Base-by-base conservation (phyloP, 116 monocot species). In the Papilionanthe hybrid region DNA sequence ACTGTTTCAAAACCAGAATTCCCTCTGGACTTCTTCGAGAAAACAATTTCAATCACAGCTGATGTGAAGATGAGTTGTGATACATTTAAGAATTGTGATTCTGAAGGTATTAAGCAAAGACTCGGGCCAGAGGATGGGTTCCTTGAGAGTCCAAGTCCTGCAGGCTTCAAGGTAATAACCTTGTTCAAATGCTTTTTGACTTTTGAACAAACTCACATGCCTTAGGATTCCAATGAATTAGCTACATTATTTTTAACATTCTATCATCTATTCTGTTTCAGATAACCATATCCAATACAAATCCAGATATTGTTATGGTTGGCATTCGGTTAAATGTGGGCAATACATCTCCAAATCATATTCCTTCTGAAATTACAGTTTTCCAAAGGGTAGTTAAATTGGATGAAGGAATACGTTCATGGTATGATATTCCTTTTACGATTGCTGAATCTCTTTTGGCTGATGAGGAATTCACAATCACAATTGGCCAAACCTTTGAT, bases 21-120 rank as follows among this genome's bases (percentile, higher is more conserved):
- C 82, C 98, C 98, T n/a, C 91, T 99, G 78, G 98, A 95, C 77
- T 99, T 93, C 82, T 99, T 99, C 90, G 98, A 99, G 72, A 99
- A 91, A 80, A 91, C 98, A 19, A 89, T 82, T 57, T 99, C 94
- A 82, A 93, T 99, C 81, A 93, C 98, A 27, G 55, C 82, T 63
- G 95, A 93, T 78, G 89, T 93, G 41, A 95, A 89, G 76, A 69
- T 99, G 44, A 93, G 80, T 55, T 80, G 93, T 82, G 98, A 99
- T 81, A 86, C 86, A 18, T 75, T 90, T 68, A 99, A 87, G 80
- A 88, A 89, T 37, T 78, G 80, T 84, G 98, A 99, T 81, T 91
- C 98, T 80, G 98, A 99, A 81, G 84, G 79, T 75, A 86, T 88
- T 41, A 99, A 91, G 77, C 98, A 99, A 75, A 88, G 86, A 77